Percentiles rank a stretch among this genome's conserved stretches.
Evolutionary conservation across 495 filamentous ascomycete genomes (phyloP).

Genomic region (Tricharina praecox): DNA sequence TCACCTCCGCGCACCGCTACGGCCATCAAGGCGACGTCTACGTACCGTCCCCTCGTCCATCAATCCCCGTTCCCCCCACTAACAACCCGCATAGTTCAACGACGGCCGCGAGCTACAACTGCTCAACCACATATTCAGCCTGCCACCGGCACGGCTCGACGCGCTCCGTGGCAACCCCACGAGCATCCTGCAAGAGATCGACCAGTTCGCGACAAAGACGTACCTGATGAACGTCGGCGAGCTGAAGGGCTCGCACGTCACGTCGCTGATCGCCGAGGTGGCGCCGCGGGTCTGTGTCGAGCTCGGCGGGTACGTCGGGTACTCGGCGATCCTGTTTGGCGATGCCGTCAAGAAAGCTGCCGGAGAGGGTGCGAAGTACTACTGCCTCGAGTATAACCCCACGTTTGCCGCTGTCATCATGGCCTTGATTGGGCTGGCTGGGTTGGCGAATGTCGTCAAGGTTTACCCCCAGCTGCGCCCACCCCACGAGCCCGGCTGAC

Average conservation of each 20-base stretch:
- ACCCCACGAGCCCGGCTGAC: too few relatives aligned
- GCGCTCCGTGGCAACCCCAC: conserved; percentile 46
- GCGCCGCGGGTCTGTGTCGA: conserved; percentile 59
- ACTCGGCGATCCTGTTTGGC: conserved; percentile 57
- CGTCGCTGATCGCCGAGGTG: conserved; percentile 42
- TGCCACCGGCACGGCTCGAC: conserved; percentile 35
- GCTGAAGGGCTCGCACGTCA: conserved; percentile 51
- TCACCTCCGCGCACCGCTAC: conserved; percentile 22
- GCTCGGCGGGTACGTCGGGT: conserved; percentile 67
- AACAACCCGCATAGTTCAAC: conserved; percentile 33
- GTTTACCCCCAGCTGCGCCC: too few relatives aligned
- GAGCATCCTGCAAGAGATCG: conserved; percentile 49
- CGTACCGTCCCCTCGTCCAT: conserved; percentile 8
- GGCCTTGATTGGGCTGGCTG: conserved; percentile 48
- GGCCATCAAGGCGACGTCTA: conserved; percentile 30
- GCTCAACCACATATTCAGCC: conserved; percentile 47
- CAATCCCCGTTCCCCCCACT: neutral
- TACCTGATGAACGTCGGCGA: conserved; percentile 69
- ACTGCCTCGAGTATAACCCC: conserved; percentile 50
- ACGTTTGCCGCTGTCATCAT: conserved; percentile 48
- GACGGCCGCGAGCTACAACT: conserved; percentile 60
- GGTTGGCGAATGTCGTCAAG: conserved; percentile 45
- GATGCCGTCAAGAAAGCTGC: conserved; percentile 41
- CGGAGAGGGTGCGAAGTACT: conserved; percentile 35
- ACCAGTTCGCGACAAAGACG: conserved; percentile 49